Evolutionary conservation across 1,139 yeast genomes (phyloP).

Genomic region (Keqinozyma sinolaborantium): DNA sequence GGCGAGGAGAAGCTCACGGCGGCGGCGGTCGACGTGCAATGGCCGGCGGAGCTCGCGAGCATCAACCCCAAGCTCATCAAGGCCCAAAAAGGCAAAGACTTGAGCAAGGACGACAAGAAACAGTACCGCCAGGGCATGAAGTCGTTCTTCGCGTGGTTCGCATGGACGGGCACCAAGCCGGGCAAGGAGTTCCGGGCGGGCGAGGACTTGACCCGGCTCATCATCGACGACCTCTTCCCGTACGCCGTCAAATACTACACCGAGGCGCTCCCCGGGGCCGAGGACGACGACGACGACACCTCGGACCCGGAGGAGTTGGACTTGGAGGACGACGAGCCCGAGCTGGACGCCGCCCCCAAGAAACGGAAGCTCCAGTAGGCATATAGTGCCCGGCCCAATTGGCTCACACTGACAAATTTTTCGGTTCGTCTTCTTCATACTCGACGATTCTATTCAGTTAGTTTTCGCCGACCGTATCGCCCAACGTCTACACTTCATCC

Average conservation of each 20-base stretch:
- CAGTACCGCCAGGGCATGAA: constrained; percentile 67
- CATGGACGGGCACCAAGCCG: constrained; percentile 71
- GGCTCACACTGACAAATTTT: too few species aligned
- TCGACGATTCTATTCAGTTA: background rate
- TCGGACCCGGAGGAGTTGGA: constrained; percentile 55
- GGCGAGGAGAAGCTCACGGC: constrained; percentile 55
- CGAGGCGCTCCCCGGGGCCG: constrained; percentile 60
- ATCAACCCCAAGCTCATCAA: constrained; percentile 52
- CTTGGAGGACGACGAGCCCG: constrained; percentile 43
- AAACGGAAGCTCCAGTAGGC: background rate
- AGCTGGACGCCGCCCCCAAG: constrained; percentile 3
- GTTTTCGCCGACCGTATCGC: background rate
- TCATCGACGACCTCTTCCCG: constrained; percentile 66
- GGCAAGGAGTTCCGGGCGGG: constrained; percentile 74
- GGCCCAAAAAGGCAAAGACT: constrained; percentile 28
- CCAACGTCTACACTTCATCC: too few species aligned
- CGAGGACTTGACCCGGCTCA: constrained; percentile 61
- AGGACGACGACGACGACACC: constrained; percentile 48
- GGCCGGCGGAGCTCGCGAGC: constrained; percentile 57
- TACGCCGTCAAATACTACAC: constrained; percentile 72
- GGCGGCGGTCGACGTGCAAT: constrained; percentile 43
- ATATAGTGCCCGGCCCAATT: too few species aligned
- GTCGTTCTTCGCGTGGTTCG: constrained; percentile 70
- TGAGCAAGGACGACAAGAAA: constrained; percentile 51
- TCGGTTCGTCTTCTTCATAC: background rate